Conservation (phyloP, 2,329 filamentous ascomycete genomes). For the Cytospora piceae region DNA sequence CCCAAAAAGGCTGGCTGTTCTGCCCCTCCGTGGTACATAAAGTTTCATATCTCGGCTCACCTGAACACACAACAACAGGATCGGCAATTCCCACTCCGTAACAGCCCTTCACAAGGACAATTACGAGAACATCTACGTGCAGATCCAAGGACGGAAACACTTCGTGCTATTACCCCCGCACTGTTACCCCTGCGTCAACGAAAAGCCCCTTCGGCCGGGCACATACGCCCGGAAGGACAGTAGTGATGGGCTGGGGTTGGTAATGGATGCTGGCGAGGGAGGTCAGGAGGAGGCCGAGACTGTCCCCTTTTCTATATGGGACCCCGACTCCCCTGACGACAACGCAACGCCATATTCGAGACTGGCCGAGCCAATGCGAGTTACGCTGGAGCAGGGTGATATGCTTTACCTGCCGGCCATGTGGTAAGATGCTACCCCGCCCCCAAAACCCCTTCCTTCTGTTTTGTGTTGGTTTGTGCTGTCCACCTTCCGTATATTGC, state of each 20-base stretch:
- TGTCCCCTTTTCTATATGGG: slow-evolving; percentile 75
- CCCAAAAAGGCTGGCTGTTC: background rate
- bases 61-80: slow-evolving; percentile 42
- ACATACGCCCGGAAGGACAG: slow-evolving; percentile 57
- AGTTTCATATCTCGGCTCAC: background rate
- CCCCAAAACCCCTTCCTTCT: too few species aligned
- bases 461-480: background rate
- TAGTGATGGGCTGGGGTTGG: slow-evolving; percentile 36
- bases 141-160: slow-evolving; percentile 72
- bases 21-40: too few species aligned
- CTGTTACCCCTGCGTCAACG: slow-evolving; percentile 70
- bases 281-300: slow-evolving; percentile 32
- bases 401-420: slow-evolving; percentile 82
- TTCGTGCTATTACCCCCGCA: slow-evolving; percentile 76
- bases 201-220: slow-evolving; percentile 59
- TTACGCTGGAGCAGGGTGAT: slow-evolving; percentile 73
- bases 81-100: slow-evolving; percentile 70
- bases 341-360: slow-evolving; percentile 62
- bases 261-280: slow-evolving; percentile 41
- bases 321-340: slow-evolving; percentile 62
- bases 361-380: slow-evolving; percentile 63
- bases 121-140: slow-evolving; percentile 85
- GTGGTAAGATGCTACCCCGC: slow-evolving; percentile 58
- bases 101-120: slow-evolving; percentile 82
- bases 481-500: background rate